phyloP scores from a whole-genome alignment of 257 asterid species.

The Phtheirospermum japonicum region DNA sequence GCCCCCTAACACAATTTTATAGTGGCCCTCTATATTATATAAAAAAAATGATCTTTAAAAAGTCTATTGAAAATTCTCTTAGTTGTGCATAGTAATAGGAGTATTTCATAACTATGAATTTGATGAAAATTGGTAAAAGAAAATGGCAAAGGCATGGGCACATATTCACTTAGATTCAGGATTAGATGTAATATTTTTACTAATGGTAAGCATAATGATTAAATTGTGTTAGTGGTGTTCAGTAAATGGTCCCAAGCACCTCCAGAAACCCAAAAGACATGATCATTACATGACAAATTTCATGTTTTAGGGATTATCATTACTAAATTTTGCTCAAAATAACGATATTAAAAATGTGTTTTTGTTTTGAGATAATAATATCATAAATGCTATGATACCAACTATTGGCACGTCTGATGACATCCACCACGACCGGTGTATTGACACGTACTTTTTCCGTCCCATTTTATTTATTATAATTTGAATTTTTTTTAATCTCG shows the following conservation, averaged over 20 bases:
- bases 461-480: too few species aligned
- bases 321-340: not conserved
- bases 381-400: too few species aligned
- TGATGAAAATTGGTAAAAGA: not conserved
- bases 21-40: too few species aligned
- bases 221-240: not conserved
- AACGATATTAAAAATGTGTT: not conserved
- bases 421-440: too few species aligned
- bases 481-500: too few species aligned
- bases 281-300: not conserved
- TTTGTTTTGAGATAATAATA: too few species aligned
- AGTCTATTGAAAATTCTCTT: not conserved
- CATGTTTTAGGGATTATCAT: not conserved
- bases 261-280: not conserved
- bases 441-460: too few species aligned
- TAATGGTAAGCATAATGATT: not conserved
- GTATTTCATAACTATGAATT: too few species aligned
- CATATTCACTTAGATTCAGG: not conserved
- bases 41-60: too few species aligned
- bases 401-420: too few species aligned
- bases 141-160: not conserved
- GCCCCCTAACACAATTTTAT: too few species aligned
- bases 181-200: not conserved
- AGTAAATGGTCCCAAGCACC: constrained; percentile 1
- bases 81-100: not conserved